Conservation (phyloP, 306 rosid genomes). For the Cyclanthera cordifolia region DNA sequence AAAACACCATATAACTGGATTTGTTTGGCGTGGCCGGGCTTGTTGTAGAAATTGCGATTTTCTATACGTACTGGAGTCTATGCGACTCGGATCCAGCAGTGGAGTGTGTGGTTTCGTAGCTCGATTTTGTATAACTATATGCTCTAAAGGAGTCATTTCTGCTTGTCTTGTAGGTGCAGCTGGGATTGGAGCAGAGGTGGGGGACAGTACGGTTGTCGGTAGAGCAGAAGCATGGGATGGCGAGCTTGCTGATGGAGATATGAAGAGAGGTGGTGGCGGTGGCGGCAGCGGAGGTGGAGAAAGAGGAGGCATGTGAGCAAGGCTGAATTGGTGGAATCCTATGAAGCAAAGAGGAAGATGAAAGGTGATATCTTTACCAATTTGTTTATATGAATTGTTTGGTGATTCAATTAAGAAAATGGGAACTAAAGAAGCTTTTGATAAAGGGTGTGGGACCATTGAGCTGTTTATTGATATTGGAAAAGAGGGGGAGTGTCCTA, state of each 20-base stretch:
- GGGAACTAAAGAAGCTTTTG: constrained; percentile 41
- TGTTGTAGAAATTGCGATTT: constrained; percentile 28
- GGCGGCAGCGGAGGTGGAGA: not conserved
- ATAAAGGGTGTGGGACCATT: constrained; percentile 36
- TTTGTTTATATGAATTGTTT: no score
- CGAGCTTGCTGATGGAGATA: constrained; percentile 12
- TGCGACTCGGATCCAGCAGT: constrained; percentile 15
- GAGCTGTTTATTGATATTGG: constrained; percentile 26
- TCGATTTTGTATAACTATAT: constrained; percentile 27
- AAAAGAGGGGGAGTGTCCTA: constrained; percentile 19
- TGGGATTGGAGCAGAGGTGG: constrained; percentile 5
- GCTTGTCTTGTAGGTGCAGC: constrained; percentile 18
- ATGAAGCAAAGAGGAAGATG: constrained; percentile 6
- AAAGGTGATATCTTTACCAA: no score
- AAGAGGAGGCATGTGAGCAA: constrained; percentile 29
- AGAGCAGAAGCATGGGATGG: constrained; percentile 6
- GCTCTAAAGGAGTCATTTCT: constrained; percentile 31
- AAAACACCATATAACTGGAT: constrained; percentile 65
- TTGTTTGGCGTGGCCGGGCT: constrained; percentile 41
- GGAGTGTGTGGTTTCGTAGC: constrained; percentile 16
- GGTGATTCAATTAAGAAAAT: constrained; percentile 13
- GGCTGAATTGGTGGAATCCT: constrained; percentile 13
- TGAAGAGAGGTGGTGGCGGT: constrained; percentile 1
- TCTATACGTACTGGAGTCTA: constrained; percentile 15
- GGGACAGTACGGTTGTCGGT: not conserved